These are phyloP conservation scores for Novymonas esmeraldas DNA, from an alignment of 208 protist genomes.

Conservation along the genomic window DNA sequence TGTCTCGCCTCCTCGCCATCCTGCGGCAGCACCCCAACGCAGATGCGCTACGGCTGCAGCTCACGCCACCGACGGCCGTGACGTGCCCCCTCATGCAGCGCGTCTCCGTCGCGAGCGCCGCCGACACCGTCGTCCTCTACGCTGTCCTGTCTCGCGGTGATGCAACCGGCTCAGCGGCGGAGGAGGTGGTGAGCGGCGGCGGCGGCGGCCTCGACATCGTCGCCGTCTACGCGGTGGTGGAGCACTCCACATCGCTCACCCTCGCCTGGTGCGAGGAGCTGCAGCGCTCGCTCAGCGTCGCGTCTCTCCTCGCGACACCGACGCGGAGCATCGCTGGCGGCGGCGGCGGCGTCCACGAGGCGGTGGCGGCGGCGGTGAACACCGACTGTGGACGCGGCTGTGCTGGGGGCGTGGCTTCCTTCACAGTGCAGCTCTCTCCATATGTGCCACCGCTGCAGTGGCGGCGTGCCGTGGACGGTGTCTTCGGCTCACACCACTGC, in stretches of 20 bases:
- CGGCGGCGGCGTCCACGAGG: background rate
- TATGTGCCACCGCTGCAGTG: slow-evolving; percentile 58
- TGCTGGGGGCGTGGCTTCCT: background rate
- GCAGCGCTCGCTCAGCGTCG: slow-evolving; percentile 59
- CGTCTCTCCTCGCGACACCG: slow-evolving; percentile 20
- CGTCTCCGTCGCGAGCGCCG: background rate
- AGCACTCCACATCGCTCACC: slow-evolving; percentile 24
- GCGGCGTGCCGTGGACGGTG: slow-evolving; percentile 52
- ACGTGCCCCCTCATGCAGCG: background rate
- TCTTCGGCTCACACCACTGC: slow-evolving; percentile 55
- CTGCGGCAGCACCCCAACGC: slow-evolving; percentile 11
- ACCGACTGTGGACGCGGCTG: no score
- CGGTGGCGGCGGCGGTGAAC: background rate
- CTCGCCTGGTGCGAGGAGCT: slow-evolving; percentile 61
- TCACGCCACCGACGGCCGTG: slow-evolving; percentile 2
- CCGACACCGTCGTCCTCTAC: slow-evolving; percentile 20
- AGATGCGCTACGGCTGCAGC: slow-evolving; percentile 9
- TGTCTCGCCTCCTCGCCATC: background rate
- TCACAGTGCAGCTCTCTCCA: slow-evolving; percentile 42
- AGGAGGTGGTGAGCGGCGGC: no score
- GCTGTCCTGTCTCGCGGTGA: slow-evolving; percentile 8
- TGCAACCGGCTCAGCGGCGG: no score
- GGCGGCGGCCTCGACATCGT: background rate
- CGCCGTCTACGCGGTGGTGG: slow-evolving; percentile 16
- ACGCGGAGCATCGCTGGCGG: background rate